Evolutionary conservation across 2,329 filamentous ascomycete genomes (phyloP).

Genomic region (Talaromyces sp.): DNA sequence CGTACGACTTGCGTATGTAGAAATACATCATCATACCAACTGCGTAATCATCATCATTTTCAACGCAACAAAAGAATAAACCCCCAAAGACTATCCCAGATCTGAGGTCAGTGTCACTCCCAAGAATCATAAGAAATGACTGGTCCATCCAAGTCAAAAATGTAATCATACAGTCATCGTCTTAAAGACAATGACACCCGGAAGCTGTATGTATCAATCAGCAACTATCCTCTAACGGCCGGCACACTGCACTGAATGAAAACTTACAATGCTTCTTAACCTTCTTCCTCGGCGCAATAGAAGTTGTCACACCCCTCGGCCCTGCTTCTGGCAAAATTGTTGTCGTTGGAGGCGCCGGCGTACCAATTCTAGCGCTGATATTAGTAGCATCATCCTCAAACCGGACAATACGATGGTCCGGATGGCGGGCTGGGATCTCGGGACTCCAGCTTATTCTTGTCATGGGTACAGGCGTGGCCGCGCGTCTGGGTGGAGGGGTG

Average conservation of each 20-base stretch:
- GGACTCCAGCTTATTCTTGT: not conserved
- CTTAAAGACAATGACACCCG: slow-evolving; percentile 1
- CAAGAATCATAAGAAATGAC: not conserved
- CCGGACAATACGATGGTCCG: not conserved
- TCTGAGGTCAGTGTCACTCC: not conserved
- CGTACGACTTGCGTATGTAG: not conserved
- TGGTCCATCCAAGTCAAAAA: not conserved
- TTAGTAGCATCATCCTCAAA: not conserved
- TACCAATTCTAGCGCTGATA: not conserved
- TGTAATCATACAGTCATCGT: not conserved
- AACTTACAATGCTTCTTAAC: slow-evolving; percentile 15
- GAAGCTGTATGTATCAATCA: not conserved
- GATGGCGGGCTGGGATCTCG: slow-evolving; percentile 12
- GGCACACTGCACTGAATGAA: too few species aligned
- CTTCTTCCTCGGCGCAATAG: slow-evolving; percentile 7
- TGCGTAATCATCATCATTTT: not conserved
- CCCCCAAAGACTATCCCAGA: not conserved
- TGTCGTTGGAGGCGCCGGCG: not conserved
- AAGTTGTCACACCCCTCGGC: not conserved
- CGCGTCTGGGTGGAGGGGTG: not conserved
- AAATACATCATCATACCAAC: not conserved
- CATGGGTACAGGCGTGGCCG: not conserved
- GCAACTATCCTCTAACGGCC: too few species aligned
- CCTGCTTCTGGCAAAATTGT: not conserved
- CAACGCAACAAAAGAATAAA: not conserved